Evolutionary conservation across 73 alveolate species (phyloP).

Genomic region (Paramecium octaurelia): DNA sequence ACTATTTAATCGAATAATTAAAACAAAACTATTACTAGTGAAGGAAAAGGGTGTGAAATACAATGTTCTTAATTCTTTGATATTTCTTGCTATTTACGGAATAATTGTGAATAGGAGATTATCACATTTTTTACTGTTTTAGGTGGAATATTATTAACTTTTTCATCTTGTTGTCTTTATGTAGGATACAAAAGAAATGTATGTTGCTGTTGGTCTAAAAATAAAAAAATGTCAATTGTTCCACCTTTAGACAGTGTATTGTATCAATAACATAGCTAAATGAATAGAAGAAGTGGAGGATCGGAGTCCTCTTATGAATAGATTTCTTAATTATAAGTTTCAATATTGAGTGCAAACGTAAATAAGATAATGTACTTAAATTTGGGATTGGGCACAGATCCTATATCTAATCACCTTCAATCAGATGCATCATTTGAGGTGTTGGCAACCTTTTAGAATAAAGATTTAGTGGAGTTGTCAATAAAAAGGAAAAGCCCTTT

Average conservation of each 20-base stretch:
- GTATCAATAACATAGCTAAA: background rate
- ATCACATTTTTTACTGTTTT: background rate
- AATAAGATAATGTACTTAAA: background rate
- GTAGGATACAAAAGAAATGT: background rate
- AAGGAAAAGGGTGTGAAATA: background rate
- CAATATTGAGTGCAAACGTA: background rate
- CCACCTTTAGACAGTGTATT: background rate
- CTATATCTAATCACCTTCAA: background rate
- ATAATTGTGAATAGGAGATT: background rate
- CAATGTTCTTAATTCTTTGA: background rate
- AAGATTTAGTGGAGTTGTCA: background rate
- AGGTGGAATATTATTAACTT: background rate
- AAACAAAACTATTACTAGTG: background rate
- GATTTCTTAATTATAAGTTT: background rate
- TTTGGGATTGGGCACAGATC: background rate
- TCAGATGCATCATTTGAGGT: background rate
- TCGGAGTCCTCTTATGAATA: background rate
- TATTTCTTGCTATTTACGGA: background rate
- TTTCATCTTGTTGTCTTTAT: background rate
- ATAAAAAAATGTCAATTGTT: background rate
- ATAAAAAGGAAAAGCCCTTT: background rate
- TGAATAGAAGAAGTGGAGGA: background rate
- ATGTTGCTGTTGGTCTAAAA: background rate
- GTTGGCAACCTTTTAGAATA: background rate
- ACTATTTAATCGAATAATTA: background rate